Conservation (phyloP, 116 monocot species). For the Papilionanthe hybrid region DNA sequence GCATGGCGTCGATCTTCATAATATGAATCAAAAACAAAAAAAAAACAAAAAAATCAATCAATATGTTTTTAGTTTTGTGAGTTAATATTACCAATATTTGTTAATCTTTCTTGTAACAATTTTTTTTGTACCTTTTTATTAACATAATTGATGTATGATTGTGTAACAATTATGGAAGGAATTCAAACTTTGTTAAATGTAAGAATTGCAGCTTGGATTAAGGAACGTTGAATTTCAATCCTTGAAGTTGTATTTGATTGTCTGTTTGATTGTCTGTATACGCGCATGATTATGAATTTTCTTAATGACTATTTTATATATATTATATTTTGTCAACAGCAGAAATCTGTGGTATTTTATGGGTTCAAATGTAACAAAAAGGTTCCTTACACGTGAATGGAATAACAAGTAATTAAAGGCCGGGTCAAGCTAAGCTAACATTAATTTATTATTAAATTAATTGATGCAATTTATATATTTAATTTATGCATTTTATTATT, state of each 20-base stretch:
- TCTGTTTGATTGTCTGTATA: too few species aligned
- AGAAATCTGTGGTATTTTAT: not conserved
- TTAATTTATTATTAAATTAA: not conserved
- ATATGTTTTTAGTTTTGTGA: not conserved
- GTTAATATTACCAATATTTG: not conserved
- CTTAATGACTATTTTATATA: not conserved
- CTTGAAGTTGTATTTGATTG: too few species aligned
- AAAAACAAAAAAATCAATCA: not conserved
- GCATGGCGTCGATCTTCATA: conserved; percentile 9
- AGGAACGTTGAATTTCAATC: too few species aligned
- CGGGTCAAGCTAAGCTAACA: not conserved
- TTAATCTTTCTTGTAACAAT: not conserved
- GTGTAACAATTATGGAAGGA: not conserved
- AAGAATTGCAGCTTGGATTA: too few species aligned
- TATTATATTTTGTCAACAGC: not conserved
- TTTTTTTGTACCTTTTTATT: not conserved
- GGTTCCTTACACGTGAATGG: not conserved
- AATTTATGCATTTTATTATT: not conserved
- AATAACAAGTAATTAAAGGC: not conserved
- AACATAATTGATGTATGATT: not conserved
- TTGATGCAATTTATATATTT: not conserved
- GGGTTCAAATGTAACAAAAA: not conserved
- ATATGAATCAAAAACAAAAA: not conserved
- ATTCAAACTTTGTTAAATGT: not conserved
- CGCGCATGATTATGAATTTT: too few species aligned